Evolutionary conservation across 148 eudicot species (phyloP).

Genomic region (Rhododendron ovatum): DNA sequence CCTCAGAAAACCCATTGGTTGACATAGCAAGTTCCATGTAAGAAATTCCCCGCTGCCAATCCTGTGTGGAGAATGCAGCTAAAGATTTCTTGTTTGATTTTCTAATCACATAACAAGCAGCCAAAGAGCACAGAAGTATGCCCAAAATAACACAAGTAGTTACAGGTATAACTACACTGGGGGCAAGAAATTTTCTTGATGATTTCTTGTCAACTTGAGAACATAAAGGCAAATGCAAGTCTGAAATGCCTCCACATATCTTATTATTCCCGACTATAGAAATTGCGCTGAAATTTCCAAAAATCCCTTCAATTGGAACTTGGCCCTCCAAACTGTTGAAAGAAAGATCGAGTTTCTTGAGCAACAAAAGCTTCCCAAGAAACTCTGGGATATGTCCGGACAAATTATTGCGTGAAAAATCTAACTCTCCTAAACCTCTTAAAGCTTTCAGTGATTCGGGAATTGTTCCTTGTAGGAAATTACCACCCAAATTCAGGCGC

Average conservation of each 20-base stretch:
- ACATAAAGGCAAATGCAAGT: constrained; percentile 33
- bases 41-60: too few relatives aligned
- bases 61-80: background rate
- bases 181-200: background rate
- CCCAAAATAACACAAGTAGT: background rate
- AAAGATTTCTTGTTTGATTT: background rate
- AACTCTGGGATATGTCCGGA: constrained; percentile 33
- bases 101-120: background rate
- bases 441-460: constrained; percentile 22
- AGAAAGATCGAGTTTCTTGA: constrained; percentile 21
- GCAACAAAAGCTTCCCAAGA: constrained; percentile 14
- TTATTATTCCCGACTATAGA: constrained; percentile 23
- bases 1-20: background rate
- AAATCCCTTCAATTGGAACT: constrained; percentile 35
- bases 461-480: constrained; percentile 27
- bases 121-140: background rate
- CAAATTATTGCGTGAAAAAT: constrained; percentile 41
- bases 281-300: constrained; percentile 24
- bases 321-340: constrained; percentile 34
- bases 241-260: constrained; percentile 35
- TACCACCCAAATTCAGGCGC: constrained; percentile 14
- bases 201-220: background rate
- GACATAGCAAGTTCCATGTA: too few relatives aligned
- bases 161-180: background rate
- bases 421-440: constrained; percentile 21